Evolutionary conservation across 2,329 filamentous ascomycete genomes (phyloP).

Genomic region (Beauveria sp.): DNA sequence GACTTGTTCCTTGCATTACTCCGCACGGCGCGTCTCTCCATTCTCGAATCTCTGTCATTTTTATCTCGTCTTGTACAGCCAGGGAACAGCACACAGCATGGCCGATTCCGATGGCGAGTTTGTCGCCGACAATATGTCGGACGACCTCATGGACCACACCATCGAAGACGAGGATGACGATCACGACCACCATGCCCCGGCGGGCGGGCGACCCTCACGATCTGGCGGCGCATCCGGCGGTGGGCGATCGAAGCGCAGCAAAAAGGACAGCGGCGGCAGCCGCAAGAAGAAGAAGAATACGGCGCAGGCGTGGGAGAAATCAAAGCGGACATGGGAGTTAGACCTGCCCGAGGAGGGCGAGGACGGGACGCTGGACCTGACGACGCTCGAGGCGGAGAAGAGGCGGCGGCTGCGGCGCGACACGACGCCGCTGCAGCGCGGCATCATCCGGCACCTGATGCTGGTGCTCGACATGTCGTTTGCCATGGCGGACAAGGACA

Average conservation of each 20-base stretch:
- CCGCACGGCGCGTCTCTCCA: background rate
- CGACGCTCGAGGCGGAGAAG: conserved; percentile 76
- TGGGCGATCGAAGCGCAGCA: conserved; percentile 8
- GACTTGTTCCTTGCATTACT: background rate
- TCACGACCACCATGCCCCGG: conserved; percentile 13
- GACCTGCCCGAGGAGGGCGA: conserved; percentile 62
- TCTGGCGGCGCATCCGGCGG: conserved; percentile 17
- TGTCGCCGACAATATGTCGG: conserved; percentile 54
- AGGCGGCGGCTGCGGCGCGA: conserved; percentile 75
- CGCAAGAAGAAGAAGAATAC: conserved; percentile 25
- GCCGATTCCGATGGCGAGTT: conserved; percentile 68
- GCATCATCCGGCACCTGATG: conserved; percentile 94
- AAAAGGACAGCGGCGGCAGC: background rate
- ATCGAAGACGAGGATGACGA: conserved; percentile 29
- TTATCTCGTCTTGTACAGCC: background rate
- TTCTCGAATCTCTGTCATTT: background rate
- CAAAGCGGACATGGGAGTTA: conserved; percentile 62
- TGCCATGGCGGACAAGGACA: conserved; percentile 91
- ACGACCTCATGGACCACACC: conserved; percentile 49
- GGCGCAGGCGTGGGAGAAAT: conserved; percentile 58
- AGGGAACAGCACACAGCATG: conserved; percentile 38
- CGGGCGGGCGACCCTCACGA: conserved; percentile 18
- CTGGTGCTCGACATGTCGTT: conserved; percentile 87
- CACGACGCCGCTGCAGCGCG: conserved; percentile 89
- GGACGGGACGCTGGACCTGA: conserved; percentile 71